phyloP scores from a whole-genome alignment of 768 basidiomycete genomes.

The Termitomyces sp. region DNA sequence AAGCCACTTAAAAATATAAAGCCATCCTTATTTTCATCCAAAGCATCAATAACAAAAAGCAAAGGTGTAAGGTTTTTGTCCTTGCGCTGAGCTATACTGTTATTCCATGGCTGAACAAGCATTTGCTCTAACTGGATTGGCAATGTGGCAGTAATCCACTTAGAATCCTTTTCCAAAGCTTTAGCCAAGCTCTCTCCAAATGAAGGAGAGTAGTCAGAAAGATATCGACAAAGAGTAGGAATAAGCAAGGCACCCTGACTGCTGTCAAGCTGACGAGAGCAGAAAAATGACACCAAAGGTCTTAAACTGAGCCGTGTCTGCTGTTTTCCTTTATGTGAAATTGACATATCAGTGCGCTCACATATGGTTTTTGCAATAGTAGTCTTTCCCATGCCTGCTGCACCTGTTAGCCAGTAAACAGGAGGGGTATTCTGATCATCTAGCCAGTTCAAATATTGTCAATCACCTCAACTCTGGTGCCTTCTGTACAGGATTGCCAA shows the following conservation, averaged over 20 bases:
- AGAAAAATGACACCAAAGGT: neutral
- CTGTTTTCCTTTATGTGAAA: neutral
- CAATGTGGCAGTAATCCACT: neutral
- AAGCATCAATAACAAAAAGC: neutral
- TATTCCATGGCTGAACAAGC: neutral
- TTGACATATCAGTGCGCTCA: neutral
- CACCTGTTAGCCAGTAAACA: neutral
- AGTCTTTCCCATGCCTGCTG: neutral
- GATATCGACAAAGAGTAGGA: neutral
- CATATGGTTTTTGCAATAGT: neutral
- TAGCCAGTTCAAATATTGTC: neutral
- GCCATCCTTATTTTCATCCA: neutral
- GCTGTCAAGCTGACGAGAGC: neutral
- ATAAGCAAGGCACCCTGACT: neutral
- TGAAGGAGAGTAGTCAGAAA: neutral
- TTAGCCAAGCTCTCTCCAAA: neutral
- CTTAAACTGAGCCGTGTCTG: neutral
- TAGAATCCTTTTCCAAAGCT: neutral
- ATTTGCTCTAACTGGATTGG: neutral
- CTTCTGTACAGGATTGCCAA: neutral
- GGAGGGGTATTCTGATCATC: neutral
- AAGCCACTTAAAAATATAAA: neutral
- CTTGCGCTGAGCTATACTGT: too few relatives aligned
- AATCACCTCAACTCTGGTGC: neutral
- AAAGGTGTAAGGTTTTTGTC: neutral